Base-by-base conservation (phyloP, 352 stramenopile species). In the Phytophthora boehmeriae region DNA sequence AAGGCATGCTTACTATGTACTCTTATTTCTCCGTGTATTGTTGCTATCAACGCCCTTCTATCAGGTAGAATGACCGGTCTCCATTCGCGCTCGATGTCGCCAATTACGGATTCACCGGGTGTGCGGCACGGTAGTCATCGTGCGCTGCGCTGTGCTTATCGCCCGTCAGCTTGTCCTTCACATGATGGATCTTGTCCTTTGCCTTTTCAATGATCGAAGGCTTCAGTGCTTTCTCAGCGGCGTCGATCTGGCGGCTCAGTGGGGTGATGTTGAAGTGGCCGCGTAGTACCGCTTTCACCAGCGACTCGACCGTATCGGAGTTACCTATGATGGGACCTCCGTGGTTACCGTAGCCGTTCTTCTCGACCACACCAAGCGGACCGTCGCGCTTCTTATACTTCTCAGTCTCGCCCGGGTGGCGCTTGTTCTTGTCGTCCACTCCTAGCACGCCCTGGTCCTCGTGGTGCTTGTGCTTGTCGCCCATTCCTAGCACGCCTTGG, bases 131-230 rank as follows among this genome's bases (percentile, higher is more conserved):
- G 38, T 44, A 4, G 16, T 8, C 2, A 9, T 44, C 38, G 38
- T 44, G 38, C 38, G 38, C 22, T 4, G 38, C 11, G 16, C 38
- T 44, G 14, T 2, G 20, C 38, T 44, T 44, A 16, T 44, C 38
- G 38, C 38, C 38, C 38, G n/a, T 44, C 14, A 44, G 38, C 38
- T 44, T 44, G 38, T 44, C 38, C 38, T 44, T 44, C 14, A 44
- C 38, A 16, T 44, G 11, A 17, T 44, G 38, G 4, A 44, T 44
- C 14, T 16, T 16, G 10, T 42, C 35, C 35, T 42, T 44, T 8
- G 38, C 38, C 38, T 44, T 44, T 6, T 44, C 38, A 1, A 44
- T 4, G 14, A 44, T 44, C 38, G 38, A 44, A 8, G 38, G 38
- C 14, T 9, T 22, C 14, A 44, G 38, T 2, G 38, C 20, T 17